These are phyloP conservation scores for Amaranthus tricolor DNA, from an alignment of 179 eudicot species.

Conservation along the genomic window DNA sequence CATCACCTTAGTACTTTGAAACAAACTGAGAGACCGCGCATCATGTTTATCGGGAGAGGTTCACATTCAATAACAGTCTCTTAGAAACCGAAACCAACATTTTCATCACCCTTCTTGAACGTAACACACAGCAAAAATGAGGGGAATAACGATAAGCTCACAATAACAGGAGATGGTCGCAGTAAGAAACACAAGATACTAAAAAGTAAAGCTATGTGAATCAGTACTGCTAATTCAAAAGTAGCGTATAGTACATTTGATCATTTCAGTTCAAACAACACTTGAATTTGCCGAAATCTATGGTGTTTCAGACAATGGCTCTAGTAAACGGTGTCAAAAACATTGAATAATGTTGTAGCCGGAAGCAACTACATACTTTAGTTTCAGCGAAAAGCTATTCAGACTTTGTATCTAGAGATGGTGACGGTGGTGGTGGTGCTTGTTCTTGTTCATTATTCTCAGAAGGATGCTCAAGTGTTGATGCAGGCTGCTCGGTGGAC, in stretches of 20 bases:
- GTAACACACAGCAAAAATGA: too few relatives aligned
- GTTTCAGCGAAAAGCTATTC: conserved; percentile 11
- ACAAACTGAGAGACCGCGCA: too few relatives aligned
- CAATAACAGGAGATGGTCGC: too few relatives aligned
- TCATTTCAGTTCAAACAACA: background rate
- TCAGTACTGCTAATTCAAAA: background rate
- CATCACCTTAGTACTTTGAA: too few relatives aligned
- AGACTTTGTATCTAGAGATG: conserved; percentile 30
- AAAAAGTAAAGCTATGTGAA: too few relatives aligned
- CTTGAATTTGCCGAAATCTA: background rate
- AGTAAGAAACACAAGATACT: too few relatives aligned
- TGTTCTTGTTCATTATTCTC: conserved; percentile 51
- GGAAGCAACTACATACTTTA: background rate
- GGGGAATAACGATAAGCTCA: too few relatives aligned
- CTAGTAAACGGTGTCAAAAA: conserved; percentile 7
- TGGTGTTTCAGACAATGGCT: background rate
- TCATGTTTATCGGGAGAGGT: too few relatives aligned
- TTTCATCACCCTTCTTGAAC: too few relatives aligned
- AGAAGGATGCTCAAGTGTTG: conserved; percentile 35
- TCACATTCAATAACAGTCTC: too few relatives aligned
- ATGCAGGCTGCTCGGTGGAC: conserved; percentile 53
- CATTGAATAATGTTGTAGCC: background rate
- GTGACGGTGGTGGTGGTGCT: conserved; percentile 35
- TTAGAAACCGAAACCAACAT: too few relatives aligned
- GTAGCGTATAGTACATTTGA: background rate